Evolutionary conservation across 2,329 filamentous ascomycete genomes (phyloP), one percentile per base, ranked within the genome.

Genomic region (Fusarium equiseti): DNA sequence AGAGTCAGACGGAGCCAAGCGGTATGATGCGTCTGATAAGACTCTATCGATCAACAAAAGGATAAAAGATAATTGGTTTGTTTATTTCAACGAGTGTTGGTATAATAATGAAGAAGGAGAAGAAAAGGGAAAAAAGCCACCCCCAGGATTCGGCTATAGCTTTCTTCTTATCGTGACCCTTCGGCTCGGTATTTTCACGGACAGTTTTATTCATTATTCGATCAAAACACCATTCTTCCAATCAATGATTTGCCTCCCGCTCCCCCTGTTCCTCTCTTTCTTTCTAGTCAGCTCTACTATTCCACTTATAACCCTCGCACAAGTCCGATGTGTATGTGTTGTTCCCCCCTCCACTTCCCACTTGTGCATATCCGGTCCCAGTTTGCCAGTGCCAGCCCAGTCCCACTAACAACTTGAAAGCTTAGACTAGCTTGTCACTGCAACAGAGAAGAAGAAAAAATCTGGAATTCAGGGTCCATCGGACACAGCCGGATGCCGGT

Each of bases 401-500:
- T 40, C 48, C 70, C 66, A 68, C 55, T 56, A 59, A 65, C 68
- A 65, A 8, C 22, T 51, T 6, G 49, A 35, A 69, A 65, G 62
- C 66, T 70, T 66, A 55, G 54, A 50, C 54, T 48, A 65, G 54
- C 66, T 52, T 65, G 44, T 54, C 49, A 31, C 38, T 13, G 38
- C 42, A 27, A 18, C 24, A 53, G 38, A 29, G 40, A 3, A 13
- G 9, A 3, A n/a, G 20, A 54, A 59, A 49, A 55, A 45, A 54
- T 54, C 44, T 42, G 31, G 35, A 45, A 54, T 45, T 55, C 44
- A 73, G 64, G 63, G 68, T 73, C 71, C 54, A 56, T 73, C 74
- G 74, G 74, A 75, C 66, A 43, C 72, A 59, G 74, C 71, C 74
- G 72, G 54, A 42, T 56, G 45, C 74, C 74, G 72, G 65, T 24